Percentiles rank a stretch among this genome's conserved stretches.
phyloP scores from a whole-genome alignment of 129 eudicot genomes.

The Apium graveolens region DNA sequence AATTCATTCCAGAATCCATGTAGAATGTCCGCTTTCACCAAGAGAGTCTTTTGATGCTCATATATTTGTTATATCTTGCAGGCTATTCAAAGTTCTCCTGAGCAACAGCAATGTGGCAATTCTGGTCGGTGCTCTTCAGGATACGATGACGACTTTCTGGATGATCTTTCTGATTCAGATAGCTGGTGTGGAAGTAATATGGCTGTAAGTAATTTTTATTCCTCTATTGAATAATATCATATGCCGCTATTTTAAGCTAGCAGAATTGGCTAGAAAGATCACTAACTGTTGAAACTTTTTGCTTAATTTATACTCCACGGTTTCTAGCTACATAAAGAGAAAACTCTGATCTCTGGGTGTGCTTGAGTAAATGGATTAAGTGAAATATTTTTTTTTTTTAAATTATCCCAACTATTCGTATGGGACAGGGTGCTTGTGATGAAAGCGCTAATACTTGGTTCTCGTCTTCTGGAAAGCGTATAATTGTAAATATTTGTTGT shows the following conservation, averaged over 20 bases:
- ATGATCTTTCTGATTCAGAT: constrained; percentile 60
- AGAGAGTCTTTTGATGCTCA: neutral
- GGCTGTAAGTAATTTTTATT: neutral
- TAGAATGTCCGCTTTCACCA: neutral
- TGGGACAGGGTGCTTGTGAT: too few species aligned
- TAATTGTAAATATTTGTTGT: neutral
- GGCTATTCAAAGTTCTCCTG: neutral
- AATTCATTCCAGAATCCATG: neutral
- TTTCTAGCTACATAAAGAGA: neutral
- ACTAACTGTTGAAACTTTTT: neutral
- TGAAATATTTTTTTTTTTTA: neutral
- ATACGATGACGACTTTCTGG: constrained; percentile 48
- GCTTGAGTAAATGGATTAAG: neutral
- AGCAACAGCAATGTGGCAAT: constrained; percentile 15
- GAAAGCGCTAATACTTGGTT: neutral
- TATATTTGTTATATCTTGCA: neutral
- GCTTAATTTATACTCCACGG: neutral
- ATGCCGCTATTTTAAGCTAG: neutral
- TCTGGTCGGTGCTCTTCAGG: constrained; percentile 17
- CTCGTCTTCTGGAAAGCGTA: neutral
- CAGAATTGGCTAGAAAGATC: constrained; percentile 21
- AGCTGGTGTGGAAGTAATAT: constrained; percentile 47
- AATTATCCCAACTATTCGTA: neutral
- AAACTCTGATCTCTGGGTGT: neutral
- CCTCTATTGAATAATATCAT: neutral